Base-by-base conservation (phyloP, 345 rosid species). In the Raphanus raphanistrum region DNA sequence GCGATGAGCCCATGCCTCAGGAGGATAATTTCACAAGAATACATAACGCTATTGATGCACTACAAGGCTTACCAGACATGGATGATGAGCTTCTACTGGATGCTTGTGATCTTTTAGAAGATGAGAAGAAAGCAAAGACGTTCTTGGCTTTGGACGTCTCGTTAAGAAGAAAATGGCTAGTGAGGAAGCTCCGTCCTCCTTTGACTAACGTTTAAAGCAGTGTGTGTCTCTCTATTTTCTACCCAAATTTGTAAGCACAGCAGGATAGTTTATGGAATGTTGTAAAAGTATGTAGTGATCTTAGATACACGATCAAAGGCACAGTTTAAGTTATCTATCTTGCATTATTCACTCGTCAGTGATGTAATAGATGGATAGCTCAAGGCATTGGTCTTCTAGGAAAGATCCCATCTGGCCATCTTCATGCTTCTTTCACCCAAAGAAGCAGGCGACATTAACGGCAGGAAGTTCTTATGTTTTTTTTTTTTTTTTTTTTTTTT, bases 21-120 rank as follows among this genome's bases (percentile, higher is more conserved):
- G 83, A 45, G 27, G 82, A 76, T 9, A 79, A 62, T 60, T 82
- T 13, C 59, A 81, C 75, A 6, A 61, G 85, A 7, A 72, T 88
- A 36, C 90, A 80, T 68, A 77, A 57, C 68, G 86, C 89, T 17
- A 81, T 91, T 16, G 80, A 79, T 74, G 91, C 89, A 28, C 88
- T 91, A 25, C 95, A 91, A 81, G 90, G 87, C 10, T 76, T 91
- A 63, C 86, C 93, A 0, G 88, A 85, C 78, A 84, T 90, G 36
- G 95, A 90, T 28, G 97, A 90, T 35, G 91, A 91, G 31, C 86
- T 93, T 45, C 58, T 88, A 82, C 68, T 90, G 67, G 97, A 91
- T 84, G 98, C 91, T 48, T 90, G 92, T 78, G 95, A 93, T 83
- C 89, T 91, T 31, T 66, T 91, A 69, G 95, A 91, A 88, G 95